Conservation (phyloP, 805 yeast genomes). For the Candida hispaniensis region DNA sequence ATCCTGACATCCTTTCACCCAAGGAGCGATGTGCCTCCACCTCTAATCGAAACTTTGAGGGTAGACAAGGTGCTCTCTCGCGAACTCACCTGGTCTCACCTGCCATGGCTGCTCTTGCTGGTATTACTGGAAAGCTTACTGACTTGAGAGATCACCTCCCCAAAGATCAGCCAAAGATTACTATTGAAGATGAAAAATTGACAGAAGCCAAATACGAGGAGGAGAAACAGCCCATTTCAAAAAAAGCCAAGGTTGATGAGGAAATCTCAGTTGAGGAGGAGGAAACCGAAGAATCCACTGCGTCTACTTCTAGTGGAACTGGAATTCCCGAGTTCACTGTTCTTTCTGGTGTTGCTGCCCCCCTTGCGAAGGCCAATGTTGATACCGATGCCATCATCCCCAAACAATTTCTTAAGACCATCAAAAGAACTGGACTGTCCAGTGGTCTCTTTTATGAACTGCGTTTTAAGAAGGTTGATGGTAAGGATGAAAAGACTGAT, state of each 20-base stretch:
- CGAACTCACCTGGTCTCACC: conserved; percentile 98
- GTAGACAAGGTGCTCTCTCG: conserved; percentile 95
- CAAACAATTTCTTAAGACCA: conserved; percentile 94
- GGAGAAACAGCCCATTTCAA: conserved; percentile 43
- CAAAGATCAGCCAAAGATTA: conserved; percentile 31
- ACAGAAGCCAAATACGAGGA: conserved; percentile 39
- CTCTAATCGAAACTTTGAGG: conserved; percentile 96
- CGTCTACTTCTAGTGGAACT: conserved; percentile 32
- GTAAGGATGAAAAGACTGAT: conserved; percentile 64
- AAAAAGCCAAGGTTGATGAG: conserved; percentile 2
- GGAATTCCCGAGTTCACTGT: conserved; percentile 69
- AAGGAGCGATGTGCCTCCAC: conserved; percentile 98
- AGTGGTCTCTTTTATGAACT: conserved; percentile 86
- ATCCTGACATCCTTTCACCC: conserved; percentile 92
- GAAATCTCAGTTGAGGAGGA: conserved; percentile 29
- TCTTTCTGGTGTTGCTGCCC: conserved; percentile 83
- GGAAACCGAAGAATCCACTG: conserved; percentile 22
- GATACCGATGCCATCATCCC: conserved; percentile 99
- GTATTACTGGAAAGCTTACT: conserved; percentile 76
- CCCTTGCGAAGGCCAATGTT: conserved; percentile 86
- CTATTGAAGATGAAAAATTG: conserved; percentile 24
- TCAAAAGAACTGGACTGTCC: conserved; percentile 89
- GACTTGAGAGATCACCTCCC: conserved; percentile 79
- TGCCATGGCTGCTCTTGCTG: conserved; percentile 99
- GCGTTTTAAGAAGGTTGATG: conserved; percentile 51